These are phyloP conservation scores for Byssothecium circinans DNA, from an alignment of 2,329 filamentous ascomycete genomes.

Conservation along the genomic window DNA sequence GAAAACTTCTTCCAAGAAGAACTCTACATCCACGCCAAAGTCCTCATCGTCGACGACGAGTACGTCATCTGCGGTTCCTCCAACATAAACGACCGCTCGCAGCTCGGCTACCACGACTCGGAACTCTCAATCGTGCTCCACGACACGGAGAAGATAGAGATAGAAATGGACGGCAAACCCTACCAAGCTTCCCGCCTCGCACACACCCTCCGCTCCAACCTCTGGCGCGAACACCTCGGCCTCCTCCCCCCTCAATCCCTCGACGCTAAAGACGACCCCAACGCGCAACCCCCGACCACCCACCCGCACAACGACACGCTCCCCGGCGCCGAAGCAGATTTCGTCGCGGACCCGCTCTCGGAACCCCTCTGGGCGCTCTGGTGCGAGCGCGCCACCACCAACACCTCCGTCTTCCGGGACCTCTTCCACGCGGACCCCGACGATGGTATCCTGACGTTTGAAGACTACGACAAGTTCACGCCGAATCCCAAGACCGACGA, in stretches of 20 bases:
- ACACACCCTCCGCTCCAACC: slow-evolving; percentile 74
- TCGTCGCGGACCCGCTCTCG: slow-evolving; percentile 62
- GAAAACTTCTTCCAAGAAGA: slow-evolving; percentile 94
- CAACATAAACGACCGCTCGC: slow-evolving; percentile 89
- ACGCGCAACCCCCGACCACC: slow-evolving; percentile 73
- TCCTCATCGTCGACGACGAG: slow-evolving; percentile 85
- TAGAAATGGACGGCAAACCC: slow-evolving; percentile 75
- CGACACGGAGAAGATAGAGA: slow-evolving; percentile 71
- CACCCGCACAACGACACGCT: slow-evolving; percentile 72
- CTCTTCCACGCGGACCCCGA: slow-evolving; percentile 89
- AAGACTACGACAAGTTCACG: slow-evolving; percentile 82
- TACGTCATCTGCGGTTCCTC: slow-evolving; percentile 83
- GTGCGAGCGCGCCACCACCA: slow-evolving; percentile 68
- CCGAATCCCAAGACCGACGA: slow-evolving; percentile 60
- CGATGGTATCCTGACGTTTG: slow-evolving; percentile 83
- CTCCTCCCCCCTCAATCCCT: slow-evolving; percentile 72
- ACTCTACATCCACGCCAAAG: slow-evolving; percentile 90
- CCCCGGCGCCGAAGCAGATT: slow-evolving; percentile 66
- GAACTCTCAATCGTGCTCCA: slow-evolving; percentile 90
- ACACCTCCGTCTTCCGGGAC: slow-evolving; percentile 75
- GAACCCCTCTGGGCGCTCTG: slow-evolving; percentile 65
- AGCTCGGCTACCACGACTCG: slow-evolving; percentile 85
- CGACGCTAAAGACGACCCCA: slow-evolving; percentile 67
- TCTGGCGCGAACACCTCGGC: slow-evolving; percentile 91
- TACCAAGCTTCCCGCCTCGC: slow-evolving; percentile 82